A percentile compares a stretch with the other conserved stretches of the same genome.
phyloP scores from a whole-genome alignment of 495 filamentous ascomycete genomes.

The Penicillium ucsense region DNA sequence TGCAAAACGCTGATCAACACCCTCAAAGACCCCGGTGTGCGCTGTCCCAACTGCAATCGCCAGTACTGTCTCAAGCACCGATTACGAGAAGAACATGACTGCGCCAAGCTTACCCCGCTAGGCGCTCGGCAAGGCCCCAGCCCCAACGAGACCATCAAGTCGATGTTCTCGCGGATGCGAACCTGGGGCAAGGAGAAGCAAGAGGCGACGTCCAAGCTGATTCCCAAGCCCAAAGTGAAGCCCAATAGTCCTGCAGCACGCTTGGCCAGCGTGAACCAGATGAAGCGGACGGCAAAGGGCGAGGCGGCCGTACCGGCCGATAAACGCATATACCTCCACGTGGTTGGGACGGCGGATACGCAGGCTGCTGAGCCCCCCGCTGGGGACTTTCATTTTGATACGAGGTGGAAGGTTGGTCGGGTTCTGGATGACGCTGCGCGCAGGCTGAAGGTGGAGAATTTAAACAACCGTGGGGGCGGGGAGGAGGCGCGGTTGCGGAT shows the following conservation, averaged over 20 bases:
- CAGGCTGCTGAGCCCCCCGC: slow-evolving; percentile 67
- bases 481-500: slow-evolving; percentile 74
- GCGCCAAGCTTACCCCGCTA: slow-evolving; percentile 57
- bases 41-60: slow-evolving; percentile 69
- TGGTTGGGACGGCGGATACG: slow-evolving; percentile 66
- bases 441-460: slow-evolving; percentile 70
- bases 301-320: slow-evolving; percentile 70
- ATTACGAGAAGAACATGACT: slow-evolving; percentile 79
- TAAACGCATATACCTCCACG: slow-evolving; percentile 74
- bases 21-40: slow-evolving; percentile 62
- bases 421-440: slow-evolving; percentile 82
- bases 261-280: slow-evolving; percentile 52
- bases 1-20: slow-evolving; percentile 89
- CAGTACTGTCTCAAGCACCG: slow-evolving; percentile 92
- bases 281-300: slow-evolving; percentile 84
- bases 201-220: slow-evolving; percentile 28
- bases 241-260: slow-evolving; percentile 49
- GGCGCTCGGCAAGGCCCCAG: slow-evolving; percentile 39
- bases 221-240: slow-evolving; percentile 45
- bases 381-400: slow-evolving; percentile 75
- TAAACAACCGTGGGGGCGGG: slow-evolving; percentile 72
- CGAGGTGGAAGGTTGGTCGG: slow-evolving; percentile 79
- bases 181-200: slow-evolving; percentile 59
- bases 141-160: slow-evolving; percentile 39
- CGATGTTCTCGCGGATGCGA: slow-evolving; percentile 53